Evolutionary conservation across 805 yeast genomes (phyloP).

Genomic region (Starmerella riodocensis): DNA sequence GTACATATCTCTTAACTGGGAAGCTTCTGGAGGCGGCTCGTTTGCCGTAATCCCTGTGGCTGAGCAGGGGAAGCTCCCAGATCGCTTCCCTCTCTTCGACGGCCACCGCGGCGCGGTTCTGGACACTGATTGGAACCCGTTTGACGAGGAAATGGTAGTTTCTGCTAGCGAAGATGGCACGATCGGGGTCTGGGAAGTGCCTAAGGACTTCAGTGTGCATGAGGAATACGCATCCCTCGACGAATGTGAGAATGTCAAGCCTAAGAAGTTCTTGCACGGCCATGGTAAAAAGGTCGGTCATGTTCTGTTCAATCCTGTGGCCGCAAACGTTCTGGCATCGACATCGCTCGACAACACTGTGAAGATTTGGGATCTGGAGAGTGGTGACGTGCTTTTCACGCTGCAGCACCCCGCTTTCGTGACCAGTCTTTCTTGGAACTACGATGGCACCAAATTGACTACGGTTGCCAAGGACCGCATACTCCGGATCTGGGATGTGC

Average conservation of each 20-base stretch:
- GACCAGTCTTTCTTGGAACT: constrained; percentile 83
- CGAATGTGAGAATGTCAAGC: constrained; percentile 53
- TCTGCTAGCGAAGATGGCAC: constrained; percentile 76
- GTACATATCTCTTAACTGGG: constrained; percentile 80
- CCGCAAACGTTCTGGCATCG: constrained; percentile 74
- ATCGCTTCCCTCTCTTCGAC: constrained; percentile 79
- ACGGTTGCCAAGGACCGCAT: constrained; percentile 85
- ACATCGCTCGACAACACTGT: constrained; percentile 83
- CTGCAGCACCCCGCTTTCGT: constrained; percentile 81
- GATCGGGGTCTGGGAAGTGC: constrained; percentile 78
- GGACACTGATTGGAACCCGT: constrained; percentile 93
- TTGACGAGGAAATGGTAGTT: constrained; percentile 58
- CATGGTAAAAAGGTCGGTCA: constrained; percentile 92
- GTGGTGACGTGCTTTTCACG: constrained; percentile 57
- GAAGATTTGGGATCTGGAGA: constrained; percentile 77
- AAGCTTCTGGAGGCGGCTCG: constrained; percentile 93
- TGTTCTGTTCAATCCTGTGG: constrained; percentile 78
- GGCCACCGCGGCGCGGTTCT: constrained; percentile 93
- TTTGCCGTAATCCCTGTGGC: constrained; percentile 80
- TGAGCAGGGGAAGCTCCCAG: constrained; percentile 89
- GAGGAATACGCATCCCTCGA: constrained; percentile 32
- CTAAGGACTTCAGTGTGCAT: constrained; percentile 65
- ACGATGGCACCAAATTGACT: constrained; percentile 75
- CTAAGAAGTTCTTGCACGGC: constrained; percentile 60
- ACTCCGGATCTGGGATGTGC: constrained; percentile 82